Evolutionary conservation across 129 eudicot species (phyloP).

Genomic region (Chrysanthemum lavandulifolium): DNA sequence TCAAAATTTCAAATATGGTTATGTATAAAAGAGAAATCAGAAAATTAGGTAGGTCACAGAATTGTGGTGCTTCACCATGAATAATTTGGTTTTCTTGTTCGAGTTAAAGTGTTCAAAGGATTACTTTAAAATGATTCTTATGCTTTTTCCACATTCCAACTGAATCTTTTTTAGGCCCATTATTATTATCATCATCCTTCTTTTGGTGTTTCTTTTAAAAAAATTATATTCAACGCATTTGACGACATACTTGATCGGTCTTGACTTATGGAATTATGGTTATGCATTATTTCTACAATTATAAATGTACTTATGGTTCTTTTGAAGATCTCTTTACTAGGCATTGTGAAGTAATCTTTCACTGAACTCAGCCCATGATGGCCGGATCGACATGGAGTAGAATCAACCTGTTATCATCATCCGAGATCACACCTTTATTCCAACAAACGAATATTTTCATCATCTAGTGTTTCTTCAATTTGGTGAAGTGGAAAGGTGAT

Average conservation of each 20-base stretch:
- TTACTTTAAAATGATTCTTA: conserved; percentile 24
- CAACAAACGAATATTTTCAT: too few species aligned
- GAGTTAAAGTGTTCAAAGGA: conserved; percentile 23
- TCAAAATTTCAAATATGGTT: too few species aligned
- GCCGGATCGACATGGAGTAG: too few species aligned
- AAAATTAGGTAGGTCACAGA: not conserved
- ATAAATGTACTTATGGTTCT: not conserved
- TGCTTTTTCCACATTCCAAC: conserved; percentile 27
- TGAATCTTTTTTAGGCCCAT: conserved; percentile 34
- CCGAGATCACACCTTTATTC: too few species aligned
- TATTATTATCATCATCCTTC: conserved; percentile 8
- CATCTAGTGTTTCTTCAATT: too few species aligned
- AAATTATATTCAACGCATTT: not conserved
- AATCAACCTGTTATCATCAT: too few species aligned
- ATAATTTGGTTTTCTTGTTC: conserved; percentile 27
- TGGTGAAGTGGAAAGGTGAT: too few species aligned
- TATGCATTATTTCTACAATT: too few species aligned
- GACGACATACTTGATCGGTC: not conserved
- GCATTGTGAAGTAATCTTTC: not conserved
- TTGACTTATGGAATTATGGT: not conserved
- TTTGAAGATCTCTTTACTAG: not conserved
- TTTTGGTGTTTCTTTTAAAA: not conserved
- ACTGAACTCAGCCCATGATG: too few species aligned
- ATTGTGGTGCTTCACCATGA: conserved; percentile 19
- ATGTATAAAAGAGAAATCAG: too few species aligned